Conservation (phyloP, 139 green algal genomes). For the Coelastrella sp. region DNA sequence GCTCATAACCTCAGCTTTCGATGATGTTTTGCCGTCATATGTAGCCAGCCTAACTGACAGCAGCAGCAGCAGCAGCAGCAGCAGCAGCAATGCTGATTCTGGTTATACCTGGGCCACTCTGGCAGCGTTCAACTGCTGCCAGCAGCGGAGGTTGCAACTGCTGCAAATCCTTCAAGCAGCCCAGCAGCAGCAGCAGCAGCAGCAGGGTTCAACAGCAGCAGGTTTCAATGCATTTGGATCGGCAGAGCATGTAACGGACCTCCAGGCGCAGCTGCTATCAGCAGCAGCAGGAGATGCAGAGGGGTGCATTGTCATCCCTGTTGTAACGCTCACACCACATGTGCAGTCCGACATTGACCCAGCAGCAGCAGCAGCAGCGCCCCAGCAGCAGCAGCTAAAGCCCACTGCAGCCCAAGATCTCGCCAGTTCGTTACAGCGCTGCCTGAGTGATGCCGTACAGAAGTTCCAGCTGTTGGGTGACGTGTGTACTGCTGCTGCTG, state of each 20-base stretch:
- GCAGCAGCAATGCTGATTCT: neutral
- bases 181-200: slow-evolving; percentile 9
- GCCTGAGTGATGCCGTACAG: neutral
- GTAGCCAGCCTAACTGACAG: no score
- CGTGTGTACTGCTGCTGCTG: neutral
- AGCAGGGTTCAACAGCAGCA: neutral
- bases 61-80: slow-evolving; percentile 17
- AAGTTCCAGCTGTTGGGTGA: neutral
- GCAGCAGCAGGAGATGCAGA: slow-evolving; percentile 35
- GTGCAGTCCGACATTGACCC: neutral
- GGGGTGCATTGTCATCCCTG: neutral
- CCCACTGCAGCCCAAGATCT: neutral
- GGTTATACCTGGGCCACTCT: neutral
- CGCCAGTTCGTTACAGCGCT: neutral
- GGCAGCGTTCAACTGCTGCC: neutral
- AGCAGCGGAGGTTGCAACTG: slow-evolving; percentile 28
- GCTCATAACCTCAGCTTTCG: neutral
- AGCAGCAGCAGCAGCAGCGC: neutral
- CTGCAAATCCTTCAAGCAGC: slow-evolving; percentile 20
- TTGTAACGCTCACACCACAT: neutral
- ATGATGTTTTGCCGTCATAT: neutral
- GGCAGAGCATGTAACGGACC: neutral
- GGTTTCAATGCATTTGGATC: slow-evolving; percentile 38
- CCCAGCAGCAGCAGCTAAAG: neutral
- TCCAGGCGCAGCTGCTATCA: slow-evolving; percentile 22